Conservation (phyloP, 805 yeast species). For the Metschnikowia aberdeeniae region DNA sequence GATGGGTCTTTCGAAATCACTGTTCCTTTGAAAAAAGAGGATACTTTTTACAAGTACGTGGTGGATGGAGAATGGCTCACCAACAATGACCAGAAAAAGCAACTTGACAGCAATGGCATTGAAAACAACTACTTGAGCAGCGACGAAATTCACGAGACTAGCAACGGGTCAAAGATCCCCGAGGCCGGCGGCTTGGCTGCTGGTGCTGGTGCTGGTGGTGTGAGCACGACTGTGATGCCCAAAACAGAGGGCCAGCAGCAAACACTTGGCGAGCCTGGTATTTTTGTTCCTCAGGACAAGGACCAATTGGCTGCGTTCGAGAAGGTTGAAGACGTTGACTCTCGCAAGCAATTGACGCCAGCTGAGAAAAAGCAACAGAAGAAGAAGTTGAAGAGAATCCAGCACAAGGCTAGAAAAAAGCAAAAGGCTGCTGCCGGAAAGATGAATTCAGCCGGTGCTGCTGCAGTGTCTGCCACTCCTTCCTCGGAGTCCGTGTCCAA, state of each 20-base stretch:
- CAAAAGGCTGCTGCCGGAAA: constrained; percentile 18
- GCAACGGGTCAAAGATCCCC: constrained; percentile 14
- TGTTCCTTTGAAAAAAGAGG: constrained; percentile 46
- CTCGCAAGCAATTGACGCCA: constrained; percentile 20
- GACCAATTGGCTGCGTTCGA: constrained; percentile 63
- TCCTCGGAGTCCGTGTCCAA: not conserved
- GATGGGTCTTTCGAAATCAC: constrained; percentile 60
- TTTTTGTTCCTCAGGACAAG: constrained; percentile 59
- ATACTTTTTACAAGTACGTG: constrained; percentile 52
- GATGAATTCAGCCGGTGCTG: not conserved
- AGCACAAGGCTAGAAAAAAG: constrained; percentile 41
- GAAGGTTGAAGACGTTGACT: constrained; percentile 48
- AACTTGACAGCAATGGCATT: constrained; percentile 48
- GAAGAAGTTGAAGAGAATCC: constrained; percentile 42
- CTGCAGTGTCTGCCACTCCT: constrained; percentile 3
- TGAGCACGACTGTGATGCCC: constrained; percentile 45
- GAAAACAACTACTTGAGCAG: constrained; percentile 47
- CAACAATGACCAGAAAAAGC: constrained; percentile 34
- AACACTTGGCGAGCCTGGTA: constrained; percentile 69
- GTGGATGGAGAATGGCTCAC: constrained; percentile 68
- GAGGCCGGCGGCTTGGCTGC: constrained; percentile 18
- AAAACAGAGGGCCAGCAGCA: constrained; percentile 40
- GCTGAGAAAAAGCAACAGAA: constrained; percentile 33
- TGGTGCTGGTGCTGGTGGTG: constrained; percentile 8
- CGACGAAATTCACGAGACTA: constrained; percentile 26